Conservation (phyloP, 805 yeast genomes). For the Yarrowia sp. region DNA sequence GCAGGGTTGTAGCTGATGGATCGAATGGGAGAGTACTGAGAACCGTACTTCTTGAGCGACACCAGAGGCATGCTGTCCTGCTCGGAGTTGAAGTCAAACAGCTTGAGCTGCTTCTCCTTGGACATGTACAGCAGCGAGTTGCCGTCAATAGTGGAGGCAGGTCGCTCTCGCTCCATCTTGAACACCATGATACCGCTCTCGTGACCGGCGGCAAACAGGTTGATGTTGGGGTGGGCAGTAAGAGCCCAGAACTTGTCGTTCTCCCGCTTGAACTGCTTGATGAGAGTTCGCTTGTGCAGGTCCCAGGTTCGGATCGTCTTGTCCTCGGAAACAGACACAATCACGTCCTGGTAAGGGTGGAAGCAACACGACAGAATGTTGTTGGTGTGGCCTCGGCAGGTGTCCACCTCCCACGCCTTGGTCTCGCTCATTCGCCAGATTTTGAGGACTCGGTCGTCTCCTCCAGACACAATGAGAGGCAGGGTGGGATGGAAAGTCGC, state of each 20-base stretch:
- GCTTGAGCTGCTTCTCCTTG: slow-evolving; percentile 80
- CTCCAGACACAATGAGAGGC: slow-evolving; percentile 91
- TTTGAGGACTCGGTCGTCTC: slow-evolving; percentile 93
- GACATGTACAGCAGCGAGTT: slow-evolving; percentile 74
- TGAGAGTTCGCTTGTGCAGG: slow-evolving; percentile 85
- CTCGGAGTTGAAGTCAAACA: slow-evolving; percentile 64
- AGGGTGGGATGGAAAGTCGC: slow-evolving; percentile 96
- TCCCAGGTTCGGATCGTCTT: slow-evolving; percentile 97
- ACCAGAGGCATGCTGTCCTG: slow-evolving; percentile 73
- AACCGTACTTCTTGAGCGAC: slow-evolving; percentile 80
- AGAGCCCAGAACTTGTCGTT: slow-evolving; percentile 93
- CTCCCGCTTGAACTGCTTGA: slow-evolving; percentile 91
- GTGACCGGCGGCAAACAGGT: slow-evolving; percentile 93
- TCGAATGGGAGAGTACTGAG: slow-evolving; percentile 81
- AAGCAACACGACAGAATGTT: slow-evolving; percentile 85
- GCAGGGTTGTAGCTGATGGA: slow-evolving; percentile 88
- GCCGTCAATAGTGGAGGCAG: slow-evolving; percentile 74
- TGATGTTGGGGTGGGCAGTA: slow-evolving; percentile 83
- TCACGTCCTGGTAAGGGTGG: slow-evolving; percentile 91
- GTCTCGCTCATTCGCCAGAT: slow-evolving; percentile 97
- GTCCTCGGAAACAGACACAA: slow-evolving; percentile 92
- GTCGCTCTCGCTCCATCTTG: slow-evolving; percentile 95
- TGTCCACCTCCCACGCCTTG: slow-evolving; percentile 98
- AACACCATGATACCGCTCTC: slow-evolving; percentile 98
- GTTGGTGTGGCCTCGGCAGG: slow-evolving; percentile 96